Evolutionary conservation across 108 stramenopile species (phyloP), one percentile per base, ranked within the genome.

Genomic region (Cyclostephanos invisitatus): DNA sequence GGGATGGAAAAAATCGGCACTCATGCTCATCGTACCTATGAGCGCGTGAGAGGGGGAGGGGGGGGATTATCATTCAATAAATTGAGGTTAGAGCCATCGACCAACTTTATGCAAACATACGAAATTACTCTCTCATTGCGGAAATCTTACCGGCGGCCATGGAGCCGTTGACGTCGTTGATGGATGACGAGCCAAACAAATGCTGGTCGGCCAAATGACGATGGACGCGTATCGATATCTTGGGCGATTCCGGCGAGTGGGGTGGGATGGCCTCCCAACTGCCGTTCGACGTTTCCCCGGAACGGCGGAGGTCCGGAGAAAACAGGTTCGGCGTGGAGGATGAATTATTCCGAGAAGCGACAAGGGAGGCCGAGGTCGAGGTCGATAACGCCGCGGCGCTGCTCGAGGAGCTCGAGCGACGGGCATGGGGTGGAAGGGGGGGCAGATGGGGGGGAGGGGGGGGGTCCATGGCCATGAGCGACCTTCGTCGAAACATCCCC

Each of bases 1-100:
- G 2, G 92, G 89, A 80, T 94, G 91, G 72, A 91, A 94, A 68
- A 92, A 94, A 67, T 94, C 89, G 21, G 85, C 88, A 37, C 84
- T 75, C 18, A 94, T 61, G 37, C 60, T 61, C 60, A 61, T 61
- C 20, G 42, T 61, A 21, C 60, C 60, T 61, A 21, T n/a, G 29
- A 11, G 5, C 12, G 64, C 57, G 56, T 15, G 29, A 32, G 1
- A 27, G 53, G 53, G 22, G 14, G 4, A 20, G 25, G 29, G 20
- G 17, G 12, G 28, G 9, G 2, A 14, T 53, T 24, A n/a, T 24
- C 55, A 56, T 25, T 25, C 25, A 0, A 9, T 25, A 3, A 56
- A 56, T 1, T 11, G 11, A 11, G 40, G 40, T 40, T 40, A 40
- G 40, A 40, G 40, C 8, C 0, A 40, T 11, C 40, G 40, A n/a